phyloP scores from a whole-genome alignment of 2,329 filamentous ascomycete species.

The Aschersonia sp. region DNA sequence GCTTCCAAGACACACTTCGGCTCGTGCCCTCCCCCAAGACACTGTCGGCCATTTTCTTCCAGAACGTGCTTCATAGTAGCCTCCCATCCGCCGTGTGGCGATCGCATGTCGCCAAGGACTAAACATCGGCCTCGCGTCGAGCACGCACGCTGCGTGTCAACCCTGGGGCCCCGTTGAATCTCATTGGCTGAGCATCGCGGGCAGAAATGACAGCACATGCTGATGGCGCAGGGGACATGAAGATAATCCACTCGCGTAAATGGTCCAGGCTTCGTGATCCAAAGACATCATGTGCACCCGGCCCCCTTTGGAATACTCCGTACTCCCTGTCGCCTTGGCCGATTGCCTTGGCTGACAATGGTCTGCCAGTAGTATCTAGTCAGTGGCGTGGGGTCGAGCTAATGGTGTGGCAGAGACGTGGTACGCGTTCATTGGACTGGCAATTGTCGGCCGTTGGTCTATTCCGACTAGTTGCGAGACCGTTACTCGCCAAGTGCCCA shows the following conservation, averaged over 20 bases:
- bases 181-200: neutral
- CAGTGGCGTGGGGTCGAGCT: conserved; percentile 9
- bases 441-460: conserved; percentile 2
- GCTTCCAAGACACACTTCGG: neutral
- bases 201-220: neutral
- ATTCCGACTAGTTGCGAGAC: neutral
- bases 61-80: no score
- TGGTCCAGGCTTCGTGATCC: neutral
- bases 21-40: no score
- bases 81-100: neutral
- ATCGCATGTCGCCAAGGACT: neutral
- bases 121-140: no score
- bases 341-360: neutral
- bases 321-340: neutral
- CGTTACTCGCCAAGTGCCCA: no score
- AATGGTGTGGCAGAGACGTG: conserved; percentile 18
- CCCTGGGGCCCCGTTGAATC: no score
- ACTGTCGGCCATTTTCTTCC: neutral
- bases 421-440: conserved; percentile 18
- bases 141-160: no score
- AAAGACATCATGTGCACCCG: neutral
- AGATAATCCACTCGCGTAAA: neutral
- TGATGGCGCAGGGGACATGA: neutral
- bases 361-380: neutral
- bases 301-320: neutral